Evolutionary conservation across 2,329 filamentous ascomycete genomes (phyloP), one percentile per base, ranked within the genome.

Genomic region (Fusarium poae): DNA sequence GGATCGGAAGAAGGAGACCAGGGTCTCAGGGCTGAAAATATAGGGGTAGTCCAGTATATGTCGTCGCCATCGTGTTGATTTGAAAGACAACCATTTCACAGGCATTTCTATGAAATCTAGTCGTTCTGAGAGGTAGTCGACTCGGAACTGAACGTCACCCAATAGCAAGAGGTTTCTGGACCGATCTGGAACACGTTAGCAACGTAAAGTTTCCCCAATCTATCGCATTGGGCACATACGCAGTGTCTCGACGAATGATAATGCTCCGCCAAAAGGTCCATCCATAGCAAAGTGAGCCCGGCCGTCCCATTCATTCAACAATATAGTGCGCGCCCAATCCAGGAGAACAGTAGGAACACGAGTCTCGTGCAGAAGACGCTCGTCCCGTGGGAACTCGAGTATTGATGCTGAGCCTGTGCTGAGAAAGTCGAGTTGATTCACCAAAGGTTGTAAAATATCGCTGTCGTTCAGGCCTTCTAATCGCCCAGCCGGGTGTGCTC

Each of bases 1-100:
- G 6, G 93, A 88, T 20, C 95, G 90, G 77, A 98, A 97, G 76
- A 94, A 97, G 0, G 89, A 89, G 4, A 97, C 90, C 4, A 97
- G 81, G 2, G 88, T 88, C 0, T 89, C 85, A 0, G 90, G 85
- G 21, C 86, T 89, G 73, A 97, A 97, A 0, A 98, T 83, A 75
- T 91, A 97, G 0, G 92, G 89, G 67, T 91, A 93, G 61, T 94
- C 90, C 5, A 98, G 82, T 1, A 98, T 81, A 77, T 97, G 94
- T 23, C 90, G 81, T 29, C 82, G 87, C 70, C 89, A 89, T 62
- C 84, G 88, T 32, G 88, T 89, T 0, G 86, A 82, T 4, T 81
- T 81, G 63, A 88, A 89, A 6, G 85, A 83, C 53, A 90, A 78
- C 92, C 89, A 97, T 49, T 88, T 86, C 43, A 89, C 83, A 0